Conservation (phyloP, 2,329 filamentous ascomycete species). For the Trichoderma guizhouense region DNA sequence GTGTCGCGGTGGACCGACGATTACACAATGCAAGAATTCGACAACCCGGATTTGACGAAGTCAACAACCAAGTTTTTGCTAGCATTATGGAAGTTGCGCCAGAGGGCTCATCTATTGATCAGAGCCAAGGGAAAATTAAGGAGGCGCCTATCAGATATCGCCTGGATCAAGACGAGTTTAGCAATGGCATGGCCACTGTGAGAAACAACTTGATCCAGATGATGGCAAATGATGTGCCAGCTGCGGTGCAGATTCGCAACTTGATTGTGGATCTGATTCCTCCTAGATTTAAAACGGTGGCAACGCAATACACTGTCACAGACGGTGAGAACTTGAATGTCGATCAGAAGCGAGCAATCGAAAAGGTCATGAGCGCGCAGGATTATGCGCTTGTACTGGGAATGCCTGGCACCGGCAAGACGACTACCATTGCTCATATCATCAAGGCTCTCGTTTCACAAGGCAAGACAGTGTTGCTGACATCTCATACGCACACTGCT, state of each 20-base stretch:
- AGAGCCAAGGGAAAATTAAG: constrained; percentile 50
- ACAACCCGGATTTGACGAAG: constrained; percentile 70
- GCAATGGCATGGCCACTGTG: constrained; percentile 92
- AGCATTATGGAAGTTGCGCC: constrained; percentile 82
- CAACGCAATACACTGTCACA: constrained; percentile 61
- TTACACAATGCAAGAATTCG: constrained; percentile 82
- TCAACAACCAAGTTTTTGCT: constrained; percentile 77
- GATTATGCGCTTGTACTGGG: constrained; percentile 97
- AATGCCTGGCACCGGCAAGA: constrained; percentile 98
- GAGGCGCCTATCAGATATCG: constrained; percentile 67
- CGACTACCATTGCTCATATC: constrained; percentile 96
- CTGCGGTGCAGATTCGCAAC: constrained; percentile 67
- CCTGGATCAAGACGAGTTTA: constrained; percentile 96
- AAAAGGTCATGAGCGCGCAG: constrained; percentile 91
- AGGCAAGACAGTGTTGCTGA: constrained; percentile 87
- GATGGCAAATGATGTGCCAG: constrained; percentile 76
- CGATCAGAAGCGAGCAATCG: constrained; percentile 81
- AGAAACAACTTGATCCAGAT: constrained; percentile 91
- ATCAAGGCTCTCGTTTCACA: constrained; percentile 85
- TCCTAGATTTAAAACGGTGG: constrained; percentile 67
- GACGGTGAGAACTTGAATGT: constrained; percentile 71
- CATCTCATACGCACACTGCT: constrained; percentile 94
- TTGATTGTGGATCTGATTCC: constrained; percentile 74
- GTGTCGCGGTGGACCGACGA: constrained; percentile 83
- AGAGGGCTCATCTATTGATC: constrained; percentile 50